Base-by-base conservation (phyloP, 2,329 filamentous ascomycete genomes). In the Camptophora hylomeconis region DNA sequence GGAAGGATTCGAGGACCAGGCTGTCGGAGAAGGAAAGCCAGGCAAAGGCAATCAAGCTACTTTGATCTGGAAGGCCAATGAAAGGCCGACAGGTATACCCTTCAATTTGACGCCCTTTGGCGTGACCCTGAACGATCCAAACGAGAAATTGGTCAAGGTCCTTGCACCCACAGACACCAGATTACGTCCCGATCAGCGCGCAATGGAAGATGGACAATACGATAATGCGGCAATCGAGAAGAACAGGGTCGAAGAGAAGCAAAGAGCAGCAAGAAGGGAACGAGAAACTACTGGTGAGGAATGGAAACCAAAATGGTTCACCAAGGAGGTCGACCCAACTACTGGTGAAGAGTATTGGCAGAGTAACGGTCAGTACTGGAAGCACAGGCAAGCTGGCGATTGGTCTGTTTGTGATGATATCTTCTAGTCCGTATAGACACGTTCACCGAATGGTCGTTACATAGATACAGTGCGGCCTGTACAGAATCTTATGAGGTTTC, bases 121-220 rank as follows among this genome's bases (percentile, higher is more conserved):
- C 9, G 68, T 98, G 34, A 92, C 86, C 0, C 77, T 98, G 40
- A 98, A 98, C 56, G 82, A 86, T 41, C 67, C 94, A 27, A 79
- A 87, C 30, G 81, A 92, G n/a, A 63, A 70, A n/a, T 65, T 98
- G 11, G 63, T 60, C 28, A 71, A 77, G 4, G 73, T 78, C 58
- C 60, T 98, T 10, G 80, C 89, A 20, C 89, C 89, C 1, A 98
- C 89, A 0, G 89, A 98, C 53, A 92, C 87, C 2, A 69, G 89
- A n/a, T 63, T 93, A 17, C 69, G 89, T 17, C 87, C 89, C 0
- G 89, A 98, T 54, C 89, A 98, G 60, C 70, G 89, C 7, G 89
- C 89, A 2, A 98, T 98, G 89, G 89, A 98, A 53, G 86, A 95
- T 37, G 89, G 87, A n/a, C 73, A 86, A 55, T 98, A 98, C 49